phyloP scores from a whole-genome alignment of 768 basidiomycete genomes.

The Mycena filopes region DNA sequence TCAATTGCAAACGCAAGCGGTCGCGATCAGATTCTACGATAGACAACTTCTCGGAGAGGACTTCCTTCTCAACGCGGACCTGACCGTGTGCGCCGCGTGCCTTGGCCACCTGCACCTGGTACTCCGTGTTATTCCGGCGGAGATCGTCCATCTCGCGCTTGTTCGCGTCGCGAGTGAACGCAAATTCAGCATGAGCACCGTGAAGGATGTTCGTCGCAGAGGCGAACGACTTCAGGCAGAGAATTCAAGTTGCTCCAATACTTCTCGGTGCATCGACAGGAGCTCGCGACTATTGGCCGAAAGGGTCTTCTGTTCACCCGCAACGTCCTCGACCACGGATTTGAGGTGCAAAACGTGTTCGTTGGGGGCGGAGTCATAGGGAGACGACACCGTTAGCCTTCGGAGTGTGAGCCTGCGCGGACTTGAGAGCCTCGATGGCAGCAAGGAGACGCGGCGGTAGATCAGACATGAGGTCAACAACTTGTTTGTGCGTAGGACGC shows the following conservation, averaged over 20 bases:
- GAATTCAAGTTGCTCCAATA: constrained; percentile 63
- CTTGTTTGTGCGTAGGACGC: constrained; percentile 51
- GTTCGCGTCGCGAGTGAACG: constrained; percentile 62
- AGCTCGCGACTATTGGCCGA: constrained; percentile 60
- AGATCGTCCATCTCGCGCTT: constrained; percentile 79
- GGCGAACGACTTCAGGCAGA: constrained; percentile 70
- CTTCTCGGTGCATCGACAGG: constrained; percentile 59
- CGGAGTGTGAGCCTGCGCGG: constrained; percentile 47
- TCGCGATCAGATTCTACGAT: constrained; percentile 76
- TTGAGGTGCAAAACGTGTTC: constrained; percentile 58
- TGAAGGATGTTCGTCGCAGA: constrained; percentile 66
- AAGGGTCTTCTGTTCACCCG: constrained; percentile 60
- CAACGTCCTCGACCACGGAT: constrained; percentile 58
- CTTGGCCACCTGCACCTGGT: constrained; percentile 78
- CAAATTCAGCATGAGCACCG: constrained; percentile 69
- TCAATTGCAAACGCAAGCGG: constrained; percentile 61
- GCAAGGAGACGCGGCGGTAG: constrained; percentile 60
- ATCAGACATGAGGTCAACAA: constrained; percentile 53
- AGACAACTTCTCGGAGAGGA: constrained; percentile 68
- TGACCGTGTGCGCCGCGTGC: constrained; percentile 83
- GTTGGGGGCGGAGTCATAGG: constrained; percentile 40
- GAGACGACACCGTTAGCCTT: constrained; percentile 41
- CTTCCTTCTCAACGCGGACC: constrained; percentile 85
- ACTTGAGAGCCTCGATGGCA: constrained; percentile 56
- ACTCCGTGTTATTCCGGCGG: constrained; percentile 71